Evolutionary conservation across 2,329 filamentous ascomycete genomes (phyloP).

Genomic region (Aspergillaceae sp.): DNA sequence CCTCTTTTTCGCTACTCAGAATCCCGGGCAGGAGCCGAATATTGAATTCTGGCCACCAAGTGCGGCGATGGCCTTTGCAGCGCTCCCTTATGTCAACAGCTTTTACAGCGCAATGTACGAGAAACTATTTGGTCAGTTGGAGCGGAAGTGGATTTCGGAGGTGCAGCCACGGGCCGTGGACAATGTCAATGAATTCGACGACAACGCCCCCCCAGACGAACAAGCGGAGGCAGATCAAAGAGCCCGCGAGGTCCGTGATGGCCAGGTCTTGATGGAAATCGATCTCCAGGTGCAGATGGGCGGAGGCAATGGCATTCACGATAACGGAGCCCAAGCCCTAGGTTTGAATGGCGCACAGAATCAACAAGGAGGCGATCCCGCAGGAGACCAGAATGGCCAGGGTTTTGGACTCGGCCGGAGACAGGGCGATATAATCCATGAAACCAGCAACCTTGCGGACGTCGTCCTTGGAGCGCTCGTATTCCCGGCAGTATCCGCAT

Average conservation of each 20-base stretch:
- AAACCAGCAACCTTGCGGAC: slow-evolving; percentile 48
- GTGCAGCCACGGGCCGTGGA: slow-evolving; percentile 50
- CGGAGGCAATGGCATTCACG: slow-evolving; percentile 35
- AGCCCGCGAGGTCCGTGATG: slow-evolving; percentile 26
- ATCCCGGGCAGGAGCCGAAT: slow-evolving; percentile 39
- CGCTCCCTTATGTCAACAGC: slow-evolving; percentile 56
- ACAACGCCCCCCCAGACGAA: slow-evolving; percentile 26
- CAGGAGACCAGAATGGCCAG: slow-evolving; percentile 15
- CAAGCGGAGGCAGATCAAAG: slow-evolving; percentile 22
- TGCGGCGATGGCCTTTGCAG: slow-evolving; percentile 56
- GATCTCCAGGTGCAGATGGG: slow-evolving; percentile 45
- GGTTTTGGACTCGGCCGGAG: slow-evolving; percentile 28
- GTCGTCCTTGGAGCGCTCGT: slow-evolving; percentile 61
- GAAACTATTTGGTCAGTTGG: slow-evolving; percentile 48
- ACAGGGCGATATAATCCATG: slow-evolving; percentile 42
- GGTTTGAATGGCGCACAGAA: slow-evolving; percentile 18
- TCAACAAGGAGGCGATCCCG: slow-evolving; percentile 14
- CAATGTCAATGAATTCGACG: slow-evolving; percentile 22
- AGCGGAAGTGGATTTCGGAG: slow-evolving; percentile 54
- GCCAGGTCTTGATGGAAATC: slow-evolving; percentile 41
- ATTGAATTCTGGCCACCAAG: slow-evolving; percentile 58
- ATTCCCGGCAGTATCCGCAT: slow-evolving; percentile 71
- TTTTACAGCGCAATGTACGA: slow-evolving; percentile 57
- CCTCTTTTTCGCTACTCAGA: slow-evolving; percentile 43
- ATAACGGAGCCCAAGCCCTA: slow-evolving; percentile 22